These are phyloP conservation scores for Hygrophila difformis DNA, from an alignment of 257 asterid species.

Conservation along the genomic window DNA sequence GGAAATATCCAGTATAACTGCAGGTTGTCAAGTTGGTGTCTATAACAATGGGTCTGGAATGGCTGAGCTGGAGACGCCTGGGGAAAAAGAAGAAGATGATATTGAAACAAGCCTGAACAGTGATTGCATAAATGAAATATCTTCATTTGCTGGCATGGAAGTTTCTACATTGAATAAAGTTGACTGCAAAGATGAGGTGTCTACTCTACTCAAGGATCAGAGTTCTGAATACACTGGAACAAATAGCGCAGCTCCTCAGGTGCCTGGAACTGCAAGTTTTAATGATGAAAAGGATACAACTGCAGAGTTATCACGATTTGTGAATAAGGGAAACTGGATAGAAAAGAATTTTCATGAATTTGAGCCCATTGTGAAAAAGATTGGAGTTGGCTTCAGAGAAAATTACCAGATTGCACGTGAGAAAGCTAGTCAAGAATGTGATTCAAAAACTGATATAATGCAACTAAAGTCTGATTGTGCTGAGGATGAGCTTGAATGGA, in stretches of 20 bases:
- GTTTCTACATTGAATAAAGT: slow-evolving; percentile 17
- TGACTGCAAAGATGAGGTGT: slow-evolving; percentile 14
- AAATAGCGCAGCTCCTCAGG: slow-evolving; percentile 21
- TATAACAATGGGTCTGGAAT: slow-evolving; percentile 19
- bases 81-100: slow-evolving; percentile 15
- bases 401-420: slow-evolving; percentile 63
- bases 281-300: slow-evolving; percentile 30
- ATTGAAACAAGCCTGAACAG: slow-evolving; percentile 34
- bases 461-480: slow-evolving; percentile 38
- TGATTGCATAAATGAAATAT: slow-evolving; percentile 13
- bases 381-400: slow-evolving; percentile 63
- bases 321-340: slow-evolving; percentile 54
- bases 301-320: slow-evolving; percentile 25
- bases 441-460: slow-evolving; percentile 28
- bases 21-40: slow-evolving; percentile 22
- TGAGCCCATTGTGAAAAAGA: slow-evolving; percentile 67
- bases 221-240: slow-evolving; percentile 22
- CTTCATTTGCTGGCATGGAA: slow-evolving; percentile 16
- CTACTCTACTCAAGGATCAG: slow-evolving; percentile 19
- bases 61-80: slow-evolving; percentile 13
- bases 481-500: slow-evolving; percentile 76
- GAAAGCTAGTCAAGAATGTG: slow-evolving; percentile 41
- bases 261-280: slow-evolving; percentile 35
- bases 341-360: slow-evolving; percentile 75
- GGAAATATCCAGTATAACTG: slow-evolving; percentile 18